Conservation (phyloP, 2,329 filamentous ascomycete genomes). For the Berkeleyomyces rouxiae region DNA sequence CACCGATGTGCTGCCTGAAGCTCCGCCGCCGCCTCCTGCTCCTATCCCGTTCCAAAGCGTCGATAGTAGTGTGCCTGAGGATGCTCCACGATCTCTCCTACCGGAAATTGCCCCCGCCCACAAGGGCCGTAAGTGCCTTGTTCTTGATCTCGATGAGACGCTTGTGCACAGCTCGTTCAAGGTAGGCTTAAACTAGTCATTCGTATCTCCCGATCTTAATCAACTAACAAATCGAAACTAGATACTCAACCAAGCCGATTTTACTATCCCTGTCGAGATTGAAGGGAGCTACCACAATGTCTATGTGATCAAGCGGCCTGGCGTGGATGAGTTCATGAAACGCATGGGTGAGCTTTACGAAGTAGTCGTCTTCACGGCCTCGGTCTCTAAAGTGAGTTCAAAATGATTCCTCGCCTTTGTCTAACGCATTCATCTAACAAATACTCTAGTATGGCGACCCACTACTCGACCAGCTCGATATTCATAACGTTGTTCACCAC, state of each 20-base stretch:
- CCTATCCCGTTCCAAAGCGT: conserved; percentile 4
- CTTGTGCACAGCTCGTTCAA: conserved; percentile 98
- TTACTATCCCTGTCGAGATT: conserved; percentile 97
- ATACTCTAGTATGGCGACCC: conserved; percentile 73
- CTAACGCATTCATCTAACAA: conserved; percentile 18
- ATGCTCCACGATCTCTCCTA: conserved; percentile 47
- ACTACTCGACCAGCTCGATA: conserved; percentile 87
- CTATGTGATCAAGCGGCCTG: conserved; percentile 98
- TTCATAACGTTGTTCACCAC: conserved; percentile 92
- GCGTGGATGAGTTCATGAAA: conserved; percentile 98
- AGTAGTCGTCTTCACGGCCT: conserved; percentile 96
- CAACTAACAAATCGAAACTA: conserved; percentile 23
- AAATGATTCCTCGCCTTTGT: background rate
- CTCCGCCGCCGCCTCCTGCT: conserved; percentile 24
- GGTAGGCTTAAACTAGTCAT: conserved; percentile 32
- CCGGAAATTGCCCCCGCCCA: conserved; percentile 68
- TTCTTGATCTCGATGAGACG: conserved; percentile 91
- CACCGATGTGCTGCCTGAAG: conserved; percentile 17
- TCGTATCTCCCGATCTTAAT: background rate
- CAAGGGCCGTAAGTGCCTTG: conserved; percentile 79
- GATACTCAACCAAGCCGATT: conserved; percentile 96
- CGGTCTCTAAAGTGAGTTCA: conserved; percentile 70
- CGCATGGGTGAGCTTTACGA: conserved; percentile 93
- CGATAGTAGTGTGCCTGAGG: conserved; percentile 5
- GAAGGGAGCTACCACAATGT: conserved; percentile 99